These are phyloP conservation scores for Mortierella sp. DNA, from an alignment of 371 early-diverging fungal species.

Conservation along the genomic window DNA sequence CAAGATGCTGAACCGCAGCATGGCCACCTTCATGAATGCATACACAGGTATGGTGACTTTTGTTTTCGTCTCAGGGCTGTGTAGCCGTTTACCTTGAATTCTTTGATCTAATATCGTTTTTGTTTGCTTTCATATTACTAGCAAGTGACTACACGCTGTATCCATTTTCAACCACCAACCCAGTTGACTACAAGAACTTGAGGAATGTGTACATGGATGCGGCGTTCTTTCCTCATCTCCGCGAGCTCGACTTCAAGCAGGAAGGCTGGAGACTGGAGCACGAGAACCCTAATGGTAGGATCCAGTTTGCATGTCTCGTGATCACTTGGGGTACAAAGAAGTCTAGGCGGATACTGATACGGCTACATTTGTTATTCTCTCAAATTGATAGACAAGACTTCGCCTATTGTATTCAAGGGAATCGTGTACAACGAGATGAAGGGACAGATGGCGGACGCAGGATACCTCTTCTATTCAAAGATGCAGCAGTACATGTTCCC, in stretches of 20 bases:
- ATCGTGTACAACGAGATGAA: conserved; percentile 99
- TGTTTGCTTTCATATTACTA: conserved; percentile 28
- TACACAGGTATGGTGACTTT: conserved; percentile 76
- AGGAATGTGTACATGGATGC: conserved; percentile 96
- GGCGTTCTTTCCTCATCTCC: conserved; percentile 84
- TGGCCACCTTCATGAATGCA: conserved; percentile 98
- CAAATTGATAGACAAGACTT: conserved; percentile 57
- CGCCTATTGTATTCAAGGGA: conserved; percentile 85
- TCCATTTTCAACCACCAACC: conserved; percentile 94
- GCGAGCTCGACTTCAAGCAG: conserved; percentile 87
- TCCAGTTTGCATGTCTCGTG: neutral
- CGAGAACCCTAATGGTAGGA: conserved; percentile 73
- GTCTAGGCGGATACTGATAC: neutral
- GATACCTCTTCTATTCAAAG: conserved; percentile 80
- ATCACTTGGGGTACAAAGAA: neutral
- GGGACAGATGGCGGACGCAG: conserved; percentile 86
- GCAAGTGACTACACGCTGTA: conserved; percentile 92
- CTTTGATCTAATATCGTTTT: neutral
- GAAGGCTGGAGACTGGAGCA: conserved; percentile 98
- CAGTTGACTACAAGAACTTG: conserved; percentile 88
- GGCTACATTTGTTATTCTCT: neutral
- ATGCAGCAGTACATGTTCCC: conserved; percentile 89
- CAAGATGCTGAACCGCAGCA: conserved; percentile 96
- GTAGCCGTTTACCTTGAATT: neutral
- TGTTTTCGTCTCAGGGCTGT: too few relatives aligned